Percentiles rank a stretch among this genome's conserved stretches.
Evolutionary conservation across 2,329 filamentous ascomycete species (phyloP).

Genomic region (Sporothrix sp.): DNA sequence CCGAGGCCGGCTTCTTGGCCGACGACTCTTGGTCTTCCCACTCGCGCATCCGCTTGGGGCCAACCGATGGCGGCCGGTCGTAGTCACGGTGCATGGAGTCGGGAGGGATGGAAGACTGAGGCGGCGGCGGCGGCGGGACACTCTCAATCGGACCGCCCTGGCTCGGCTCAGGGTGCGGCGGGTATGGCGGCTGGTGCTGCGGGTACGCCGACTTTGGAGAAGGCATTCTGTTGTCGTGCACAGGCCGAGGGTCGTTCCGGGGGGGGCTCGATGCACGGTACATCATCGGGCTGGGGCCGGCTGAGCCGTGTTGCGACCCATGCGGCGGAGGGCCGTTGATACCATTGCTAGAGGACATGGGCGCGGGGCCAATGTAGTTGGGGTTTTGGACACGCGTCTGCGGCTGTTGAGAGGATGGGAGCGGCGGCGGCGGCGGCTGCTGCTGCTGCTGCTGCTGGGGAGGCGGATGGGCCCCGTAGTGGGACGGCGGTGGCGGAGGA

Average conservation of each 20-base stretch:
- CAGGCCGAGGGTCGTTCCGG: slow-evolving; percentile 70
- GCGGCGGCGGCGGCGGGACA: slow-evolving; percentile 45
- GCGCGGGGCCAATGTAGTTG: slow-evolving; percentile 47
- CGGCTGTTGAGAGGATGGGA: slow-evolving; percentile 32
- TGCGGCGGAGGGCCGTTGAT: slow-evolving; percentile 38
- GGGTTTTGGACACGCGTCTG: slow-evolving; percentile 47
- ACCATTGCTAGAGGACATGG: slow-evolving; percentile 31
- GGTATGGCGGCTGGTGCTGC: slow-evolving; percentile 59
- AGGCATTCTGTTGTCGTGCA: slow-evolving; percentile 76
- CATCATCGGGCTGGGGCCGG: slow-evolving; percentile 43
- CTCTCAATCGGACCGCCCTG: slow-evolving; percentile 47
- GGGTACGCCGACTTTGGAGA: slow-evolving; percentile 84
- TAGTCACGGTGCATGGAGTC: slow-evolving; percentile 55
- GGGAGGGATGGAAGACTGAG: slow-evolving; percentile 44
- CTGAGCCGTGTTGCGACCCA: slow-evolving; percentile 34
- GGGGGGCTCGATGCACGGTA: slow-evolving; percentile 76
- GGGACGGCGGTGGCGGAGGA: slow-evolving; percentile 38
- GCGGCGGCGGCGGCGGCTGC: slow-evolving; percentile 33
- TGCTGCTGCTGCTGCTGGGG: slow-evolving; percentile 31
- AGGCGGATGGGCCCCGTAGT: slow-evolving; percentile 45
- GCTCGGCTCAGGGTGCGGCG: slow-evolving; percentile 60
- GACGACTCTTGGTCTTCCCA: slow-evolving; percentile 81
- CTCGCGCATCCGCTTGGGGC: slow-evolving; percentile 76
- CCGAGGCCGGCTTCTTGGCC: slow-evolving; percentile 77
- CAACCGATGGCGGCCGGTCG: slow-evolving; percentile 70